These are phyloP conservation scores for Trebouxia sp. DNA, from an alignment of 139 green algal species.

Conservation along the genomic window DNA sequence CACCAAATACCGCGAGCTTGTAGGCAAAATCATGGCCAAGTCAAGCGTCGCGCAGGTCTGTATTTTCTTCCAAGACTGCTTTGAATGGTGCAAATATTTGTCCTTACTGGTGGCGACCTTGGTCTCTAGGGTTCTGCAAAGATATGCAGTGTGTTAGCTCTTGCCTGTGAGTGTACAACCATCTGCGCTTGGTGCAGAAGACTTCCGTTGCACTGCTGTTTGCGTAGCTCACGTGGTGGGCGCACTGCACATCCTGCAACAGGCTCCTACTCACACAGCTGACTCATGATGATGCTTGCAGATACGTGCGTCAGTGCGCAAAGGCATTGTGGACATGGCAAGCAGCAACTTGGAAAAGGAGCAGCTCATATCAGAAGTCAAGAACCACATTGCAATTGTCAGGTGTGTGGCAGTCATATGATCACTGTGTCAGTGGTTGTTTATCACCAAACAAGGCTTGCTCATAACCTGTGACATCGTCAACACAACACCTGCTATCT, in stretches of 20 bases:
- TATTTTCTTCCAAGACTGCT: not conserved
- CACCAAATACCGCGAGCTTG: not conserved
- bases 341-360: conserved; percentile 7
- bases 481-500: too few species aligned
- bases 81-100: too few species aligned
- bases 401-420: too few species aligned
- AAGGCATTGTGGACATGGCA: conserved; percentile 9
- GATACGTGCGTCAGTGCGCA: not conserved
- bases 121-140: not conserved
- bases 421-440: too few species aligned
- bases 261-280: not conserved
- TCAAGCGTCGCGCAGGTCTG: conserved; percentile 8
- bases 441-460: too few species aligned
- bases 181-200: not conserved
- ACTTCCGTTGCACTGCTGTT: not conserved
- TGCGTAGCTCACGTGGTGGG: not conserved
- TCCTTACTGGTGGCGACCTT: not conserved
- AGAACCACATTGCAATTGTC: conserved; percentile 32
- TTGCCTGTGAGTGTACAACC: not conserved
- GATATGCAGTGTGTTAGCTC: not conserved
- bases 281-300: not conserved
- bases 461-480: too few species aligned
- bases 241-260: not conserved
- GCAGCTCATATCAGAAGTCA: conserved; percentile 12
- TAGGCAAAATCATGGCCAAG: not conserved